Percentiles rank a stretch among this genome's conserved stretches.
These are phyloP conservation scores for Fusarium armeniacum DNA, from an alignment of 2,329 filamentous ascomycete genomes.

Conservation along the genomic window DNA sequence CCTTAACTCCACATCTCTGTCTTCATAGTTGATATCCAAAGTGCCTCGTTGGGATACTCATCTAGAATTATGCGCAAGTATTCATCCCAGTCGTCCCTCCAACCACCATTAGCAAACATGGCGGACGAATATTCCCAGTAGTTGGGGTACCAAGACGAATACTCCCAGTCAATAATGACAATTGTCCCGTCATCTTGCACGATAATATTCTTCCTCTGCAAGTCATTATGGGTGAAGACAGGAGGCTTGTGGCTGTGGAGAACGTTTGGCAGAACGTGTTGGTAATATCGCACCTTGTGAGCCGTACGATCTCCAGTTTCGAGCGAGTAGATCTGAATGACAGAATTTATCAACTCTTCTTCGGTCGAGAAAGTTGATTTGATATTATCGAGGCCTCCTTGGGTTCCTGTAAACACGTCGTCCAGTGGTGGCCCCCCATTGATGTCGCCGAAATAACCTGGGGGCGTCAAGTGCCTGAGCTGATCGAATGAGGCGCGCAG, in stretches of 20 bases:
- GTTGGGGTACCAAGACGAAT: conserved; percentile 42
- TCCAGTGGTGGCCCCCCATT: conserved; percentile 32
- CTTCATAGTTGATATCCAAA: conserved; percentile 40
- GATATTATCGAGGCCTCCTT: conserved; percentile 11
- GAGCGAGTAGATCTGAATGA: conserved; percentile 30
- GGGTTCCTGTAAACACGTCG: conserved; percentile 35
- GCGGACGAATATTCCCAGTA: conserved; percentile 47
- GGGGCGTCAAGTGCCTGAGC: conserved; percentile 32
- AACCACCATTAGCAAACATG: conserved; percentile 32
- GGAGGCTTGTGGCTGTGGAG: conserved; percentile 13
- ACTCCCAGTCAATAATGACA: conserved; percentile 46
- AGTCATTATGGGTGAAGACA: conserved; percentile 43
- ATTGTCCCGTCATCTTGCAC: conserved; percentile 22
- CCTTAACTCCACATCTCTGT: conserved; percentile 35
- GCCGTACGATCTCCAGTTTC: conserved; percentile 17
- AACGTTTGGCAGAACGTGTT: conserved; percentile 18
- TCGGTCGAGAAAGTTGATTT: conserved; percentile 25
- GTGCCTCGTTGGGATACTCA: conserved; percentile 38
- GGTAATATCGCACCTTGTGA: conserved; percentile 19
- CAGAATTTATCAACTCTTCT: conserved; percentile 21
- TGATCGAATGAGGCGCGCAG: conserved; percentile 28
- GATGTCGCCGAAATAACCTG: conserved; percentile 40
- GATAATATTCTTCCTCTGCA: conserved; percentile 46
- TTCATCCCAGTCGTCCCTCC: conserved; percentile 44
- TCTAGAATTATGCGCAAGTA: conserved; percentile 39